Evolutionary conservation across 345 rosid genomes (phyloP).

Genomic region (Draba incana): DNA sequence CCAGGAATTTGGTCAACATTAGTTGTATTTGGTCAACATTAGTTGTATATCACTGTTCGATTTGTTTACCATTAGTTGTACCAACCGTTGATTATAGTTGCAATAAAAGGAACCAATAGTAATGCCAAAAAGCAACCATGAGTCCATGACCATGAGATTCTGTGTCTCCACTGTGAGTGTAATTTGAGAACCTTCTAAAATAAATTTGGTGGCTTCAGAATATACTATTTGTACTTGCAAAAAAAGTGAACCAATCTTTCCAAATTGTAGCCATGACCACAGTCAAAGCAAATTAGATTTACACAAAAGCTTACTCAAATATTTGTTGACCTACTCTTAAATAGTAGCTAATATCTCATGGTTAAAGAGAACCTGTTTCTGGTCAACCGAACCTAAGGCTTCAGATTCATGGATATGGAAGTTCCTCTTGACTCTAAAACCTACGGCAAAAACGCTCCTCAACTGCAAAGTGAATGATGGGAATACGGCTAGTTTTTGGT

Average conservation of each 20-base stretch:
- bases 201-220: constrained; percentile 2
- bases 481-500: no score
- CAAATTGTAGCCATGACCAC: constrained; percentile 2
- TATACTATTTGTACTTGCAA: background rate
- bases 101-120: background rate
- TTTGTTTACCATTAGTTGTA: no score
- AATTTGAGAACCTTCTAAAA: constrained; percentile 6
- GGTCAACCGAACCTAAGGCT: no score
- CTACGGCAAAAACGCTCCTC: no score
- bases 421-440: no score
- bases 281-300: background rate
- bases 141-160: constrained; percentile 1
- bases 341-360: background rate
- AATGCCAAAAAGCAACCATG: constrained; percentile 1
- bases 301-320: background rate
- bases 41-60: no score
- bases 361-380: no score
- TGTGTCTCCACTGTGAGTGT: background rate
- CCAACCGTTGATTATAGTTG: background rate
- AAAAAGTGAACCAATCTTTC: background rate
- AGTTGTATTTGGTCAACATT: no score
- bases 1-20: no score
- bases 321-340: background rate
- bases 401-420: no score
- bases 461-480: no score